A percentile compares a stretch with the other conserved stretches of the same genome.
These are phyloP conservation scores for Helotiales sp. DNA, from an alignment of 2,329 filamentous ascomycete genomes.

Conservation along the genomic window DNA sequence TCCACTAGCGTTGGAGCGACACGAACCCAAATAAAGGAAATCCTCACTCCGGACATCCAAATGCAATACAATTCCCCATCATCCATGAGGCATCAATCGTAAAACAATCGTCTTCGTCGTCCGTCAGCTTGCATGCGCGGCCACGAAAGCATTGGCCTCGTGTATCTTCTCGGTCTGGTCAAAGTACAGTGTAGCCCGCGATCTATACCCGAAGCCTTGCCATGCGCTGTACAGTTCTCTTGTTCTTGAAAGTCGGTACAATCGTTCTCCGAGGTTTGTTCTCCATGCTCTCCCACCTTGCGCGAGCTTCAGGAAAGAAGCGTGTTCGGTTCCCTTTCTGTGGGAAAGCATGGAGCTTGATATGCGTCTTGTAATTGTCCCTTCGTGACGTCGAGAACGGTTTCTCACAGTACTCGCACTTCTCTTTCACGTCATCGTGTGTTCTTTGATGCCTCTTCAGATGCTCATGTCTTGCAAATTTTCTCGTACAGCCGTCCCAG, in stretches of 20 bases:
- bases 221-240: background rate
- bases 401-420: background rate
- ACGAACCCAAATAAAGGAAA: background rate
- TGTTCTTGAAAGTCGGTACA: background rate
- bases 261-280: background rate
- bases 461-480: background rate
- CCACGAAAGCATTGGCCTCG: background rate
- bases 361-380: background rate
- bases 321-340: background rate
- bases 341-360: background rate
- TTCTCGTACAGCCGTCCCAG: background rate
- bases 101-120: background rate
- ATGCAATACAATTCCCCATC: background rate
- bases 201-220: background rate
- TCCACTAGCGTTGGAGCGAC: background rate
- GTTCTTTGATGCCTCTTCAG: background rate
- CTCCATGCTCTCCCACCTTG: background rate
- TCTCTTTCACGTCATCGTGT: background rate
- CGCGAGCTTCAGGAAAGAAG: background rate
- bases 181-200: background rate
- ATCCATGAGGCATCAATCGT: slow-evolving; percentile 1
- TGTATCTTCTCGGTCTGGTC: background rate
- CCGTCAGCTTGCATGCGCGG: background rate
- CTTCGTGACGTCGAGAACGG: background rate
- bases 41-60: background rate